Percentiles rank a stretch among this genome's conserved stretches.
Evolutionary conservation across 257 asterid species (phyloP).

Genomic region (Rauvolfia tetraphylla): DNA sequence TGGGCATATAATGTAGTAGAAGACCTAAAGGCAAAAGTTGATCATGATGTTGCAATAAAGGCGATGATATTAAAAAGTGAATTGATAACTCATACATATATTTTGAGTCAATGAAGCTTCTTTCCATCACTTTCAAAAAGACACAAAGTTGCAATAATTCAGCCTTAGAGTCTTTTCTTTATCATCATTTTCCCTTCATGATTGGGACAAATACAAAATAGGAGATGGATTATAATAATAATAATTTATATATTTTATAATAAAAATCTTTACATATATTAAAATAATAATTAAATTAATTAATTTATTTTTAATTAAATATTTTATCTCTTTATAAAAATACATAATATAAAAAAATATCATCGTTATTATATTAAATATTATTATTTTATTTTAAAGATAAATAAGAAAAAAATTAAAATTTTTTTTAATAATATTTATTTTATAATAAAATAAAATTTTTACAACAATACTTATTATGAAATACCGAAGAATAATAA

Average conservation of each 20-base stretch:
- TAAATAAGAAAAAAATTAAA: too few relatives aligned
- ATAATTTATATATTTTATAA: neutral
- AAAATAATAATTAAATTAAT: too few relatives aligned
- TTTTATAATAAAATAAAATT: too few relatives aligned
- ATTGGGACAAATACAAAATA: neutral
- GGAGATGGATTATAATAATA: neutral
- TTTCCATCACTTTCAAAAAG: neutral
- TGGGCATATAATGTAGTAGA: neutral
- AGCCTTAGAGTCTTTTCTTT: neutral
- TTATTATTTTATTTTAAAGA: too few relatives aligned
- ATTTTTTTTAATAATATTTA: too few relatives aligned
- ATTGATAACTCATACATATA: neutral
- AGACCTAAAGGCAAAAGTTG: neutral
- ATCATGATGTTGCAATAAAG: slow-evolving; percentile 2
- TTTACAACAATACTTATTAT: too few relatives aligned
- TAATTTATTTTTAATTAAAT: too few relatives aligned
- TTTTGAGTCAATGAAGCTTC: neutral
- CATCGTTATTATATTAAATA: too few relatives aligned
- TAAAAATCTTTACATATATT: too few relatives aligned
- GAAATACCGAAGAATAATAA: too few relatives aligned
- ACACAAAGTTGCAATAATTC: neutral
- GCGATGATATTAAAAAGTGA: neutral
- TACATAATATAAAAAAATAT: too few relatives aligned
- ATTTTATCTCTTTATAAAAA: too few relatives aligned
- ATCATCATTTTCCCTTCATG: neutral